A percentile compares a stretch with the other conserved stretches of the same genome.
phyloP scores from a whole-genome alignment of 2,329 filamentous ascomycete genomes.

The Penicillium oxalicum region DNA sequence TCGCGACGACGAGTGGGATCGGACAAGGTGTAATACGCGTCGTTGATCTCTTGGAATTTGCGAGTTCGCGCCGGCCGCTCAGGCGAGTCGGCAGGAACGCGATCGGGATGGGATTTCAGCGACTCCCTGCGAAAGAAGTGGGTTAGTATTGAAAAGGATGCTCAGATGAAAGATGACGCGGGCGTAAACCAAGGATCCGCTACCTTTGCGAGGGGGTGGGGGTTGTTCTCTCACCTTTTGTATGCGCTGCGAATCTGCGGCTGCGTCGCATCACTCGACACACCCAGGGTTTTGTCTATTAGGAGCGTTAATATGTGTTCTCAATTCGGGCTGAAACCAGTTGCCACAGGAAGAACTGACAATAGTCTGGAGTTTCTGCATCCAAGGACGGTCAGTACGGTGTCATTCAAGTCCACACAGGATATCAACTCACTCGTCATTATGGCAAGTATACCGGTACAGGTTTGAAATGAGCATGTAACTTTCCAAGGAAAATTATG shows the following conservation, averaged over 20 bases:
- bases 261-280: slow-evolving; percentile 66
- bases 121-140: slow-evolving; percentile 57
- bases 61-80: slow-evolving; percentile 76
- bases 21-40: slow-evolving; percentile 87
- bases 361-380: slow-evolving; percentile 35
- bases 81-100: slow-evolving; percentile 75
- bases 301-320: slow-evolving; percentile 1
- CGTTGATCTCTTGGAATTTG: slow-evolving; percentile 86
- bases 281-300: slow-evolving; percentile 66
- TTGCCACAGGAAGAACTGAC: slow-evolving; percentile 24
- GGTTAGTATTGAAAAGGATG: background rate
- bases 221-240: slow-evolving; percentile 58
- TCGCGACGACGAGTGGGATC: slow-evolving; percentile 70
- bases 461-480: slow-evolving; percentile 3
- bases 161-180: too few species aligned
- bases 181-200: too few species aligned
- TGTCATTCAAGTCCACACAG: background rate
- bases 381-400: background rate
- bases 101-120: slow-evolving; percentile 87
- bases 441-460: background rate
- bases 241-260: slow-evolving; percentile 90
- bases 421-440: slow-evolving; percentile 22
- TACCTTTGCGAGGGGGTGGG: background rate
- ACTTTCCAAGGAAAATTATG: background rate
- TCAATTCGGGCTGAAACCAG: background rate